Percentiles rank a stretch among this genome's conserved stretches.
phyloP scores from a whole-genome alignment of 768 basidiomycete species.

The Hericium erinaceus region DNA sequence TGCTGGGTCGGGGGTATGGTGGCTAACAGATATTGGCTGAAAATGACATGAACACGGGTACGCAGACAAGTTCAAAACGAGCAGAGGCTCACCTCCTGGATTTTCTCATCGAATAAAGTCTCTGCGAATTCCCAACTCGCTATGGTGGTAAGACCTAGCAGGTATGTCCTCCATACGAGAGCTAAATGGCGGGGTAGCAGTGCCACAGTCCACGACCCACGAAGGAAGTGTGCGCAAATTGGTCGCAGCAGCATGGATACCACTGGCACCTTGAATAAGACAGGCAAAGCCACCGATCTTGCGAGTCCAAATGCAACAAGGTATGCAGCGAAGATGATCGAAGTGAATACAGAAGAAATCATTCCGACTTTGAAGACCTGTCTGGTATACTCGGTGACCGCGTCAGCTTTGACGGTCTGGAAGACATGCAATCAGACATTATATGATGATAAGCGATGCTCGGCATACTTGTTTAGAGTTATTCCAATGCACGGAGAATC shows the following conservation, averaged over 20 bases:
- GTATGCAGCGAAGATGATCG: slow-evolving; percentile 23
- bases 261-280: slow-evolving; percentile 47
- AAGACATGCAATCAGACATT: background rate
- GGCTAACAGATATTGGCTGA: slow-evolving; percentile 40
- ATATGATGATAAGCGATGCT: too few species aligned
- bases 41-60: background rate
- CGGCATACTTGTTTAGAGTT: background rate
- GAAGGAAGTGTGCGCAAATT: slow-evolving; percentile 54
- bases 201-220: slow-evolving; percentile 43
- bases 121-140: slow-evolving; percentile 58
- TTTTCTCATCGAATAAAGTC: slow-evolving; percentile 46
- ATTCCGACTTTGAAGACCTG: background rate
- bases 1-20: slow-evolving; percentile 40
- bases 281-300: slow-evolving; percentile 40
- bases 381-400: slow-evolving; percentile 10
- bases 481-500: slow-evolving; percentile 32
- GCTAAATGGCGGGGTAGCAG: slow-evolving; percentile 39
- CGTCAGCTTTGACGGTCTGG: slow-evolving; percentile 19
- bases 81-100: slow-evolving; percentile 39
- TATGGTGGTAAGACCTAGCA: slow-evolving; percentile 41
- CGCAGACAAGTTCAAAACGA: too few species aligned
- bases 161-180: slow-evolving; percentile 39
- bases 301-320: slow-evolving; percentile 36
- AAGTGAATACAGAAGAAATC: slow-evolving; percentile 2
- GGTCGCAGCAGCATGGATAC: slow-evolving; percentile 43